Evolutionary conservation across 1,284 basidiomycete genomes (phyloP), one percentile per base, ranked within the genome.

Genomic region (Trametes versicolor): DNA sequence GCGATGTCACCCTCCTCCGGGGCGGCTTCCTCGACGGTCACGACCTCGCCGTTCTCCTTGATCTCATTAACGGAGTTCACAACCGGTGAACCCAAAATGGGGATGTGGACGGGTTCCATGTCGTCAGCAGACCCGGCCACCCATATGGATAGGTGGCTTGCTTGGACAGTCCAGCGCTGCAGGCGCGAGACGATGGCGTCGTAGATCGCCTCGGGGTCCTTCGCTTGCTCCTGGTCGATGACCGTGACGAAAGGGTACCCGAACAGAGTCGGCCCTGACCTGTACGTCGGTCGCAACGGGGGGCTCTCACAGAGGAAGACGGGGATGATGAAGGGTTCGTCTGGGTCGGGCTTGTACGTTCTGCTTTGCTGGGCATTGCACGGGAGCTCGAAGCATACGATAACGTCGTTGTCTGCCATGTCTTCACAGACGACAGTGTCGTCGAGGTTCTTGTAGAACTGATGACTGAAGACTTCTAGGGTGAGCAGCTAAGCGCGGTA

Each of bases 371-470:
- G 90, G 25, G 90, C 80, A 70, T 87, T 85, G 78, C 86, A 91
- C 4, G 87, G 92, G 21, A 96, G 81, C 74, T 96, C 94, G 75
- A 86, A 95, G 75, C 95, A 91, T 56, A 90, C 85, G 54, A 93
- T 86, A 27, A 79, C 78, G 74, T 94, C 92, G 59, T 76, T 82
- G 9, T 87, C 83, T 13, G 79, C 70, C 84, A 94, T 87, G 43
- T 95, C 93, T 32, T 85, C 83, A 47, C 89, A 85, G 23, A 82
- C 74, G 21, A 89, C 77, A 63, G 78, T 82, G 74, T 96, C 94
- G 63, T 92, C 86, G 59, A 94, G 85, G 71, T 86, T 87, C 77
- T 94, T 95, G 82, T 91, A 96, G 76, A 95, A 92, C 48, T 87
- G 86, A 70, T 86, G 78, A 62, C 78, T 86, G 75, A 92, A 96